These are phyloP conservation scores for Hypomontagnella monticulosa DNA, from an alignment of 495 filamentous ascomycete species.

Conservation along the genomic window DNA sequence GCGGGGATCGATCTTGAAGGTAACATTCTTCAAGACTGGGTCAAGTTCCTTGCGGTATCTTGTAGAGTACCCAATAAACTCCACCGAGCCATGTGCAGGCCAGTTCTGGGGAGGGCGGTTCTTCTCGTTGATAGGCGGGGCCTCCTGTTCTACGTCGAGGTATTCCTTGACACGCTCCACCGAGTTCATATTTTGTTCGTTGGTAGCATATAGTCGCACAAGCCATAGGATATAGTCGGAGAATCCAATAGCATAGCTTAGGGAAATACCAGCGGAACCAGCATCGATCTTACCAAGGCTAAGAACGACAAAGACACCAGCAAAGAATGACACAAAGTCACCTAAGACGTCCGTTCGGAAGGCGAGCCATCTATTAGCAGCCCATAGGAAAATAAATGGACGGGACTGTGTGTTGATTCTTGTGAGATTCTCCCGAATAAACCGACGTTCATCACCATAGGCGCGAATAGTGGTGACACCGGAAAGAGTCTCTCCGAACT, in stretches of 20 bases:
- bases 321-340: conserved; percentile 92
- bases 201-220: conserved; percentile 90
- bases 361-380: conserved; percentile 95
- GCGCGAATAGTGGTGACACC: conserved; percentile 98
- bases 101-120: conserved; percentile 80
- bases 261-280: conserved; percentile 91
- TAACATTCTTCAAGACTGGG: conserved; percentile 81
- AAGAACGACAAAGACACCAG: conserved; percentile 87
- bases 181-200: conserved; percentile 99
- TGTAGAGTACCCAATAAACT: conserved; percentile 88
- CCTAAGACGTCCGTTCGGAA: conserved; percentile 91
- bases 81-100: conserved; percentile 85
- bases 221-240: conserved; percentile 98
- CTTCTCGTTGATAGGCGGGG: conserved; percentile 77
- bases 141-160: conserved; percentile 95
- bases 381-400: conserved; percentile 97
- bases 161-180: conserved; percentile 99
- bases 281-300: conserved; percentile 88
- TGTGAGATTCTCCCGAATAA: conserved; percentile 90
- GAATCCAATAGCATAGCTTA: conserved; percentile 98
- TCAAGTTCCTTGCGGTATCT: conserved; percentile 90
- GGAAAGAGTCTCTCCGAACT: conserved; percentile 95
- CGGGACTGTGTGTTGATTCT: conserved; percentile 90
- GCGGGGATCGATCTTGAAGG: conserved; percentile 82
- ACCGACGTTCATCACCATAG: conserved; percentile 92